These are phyloP conservation scores for Herpotrichia juniperi DNA, from an alignment of 2,329 filamentous ascomycete species.

Conservation along the genomic window DNA sequence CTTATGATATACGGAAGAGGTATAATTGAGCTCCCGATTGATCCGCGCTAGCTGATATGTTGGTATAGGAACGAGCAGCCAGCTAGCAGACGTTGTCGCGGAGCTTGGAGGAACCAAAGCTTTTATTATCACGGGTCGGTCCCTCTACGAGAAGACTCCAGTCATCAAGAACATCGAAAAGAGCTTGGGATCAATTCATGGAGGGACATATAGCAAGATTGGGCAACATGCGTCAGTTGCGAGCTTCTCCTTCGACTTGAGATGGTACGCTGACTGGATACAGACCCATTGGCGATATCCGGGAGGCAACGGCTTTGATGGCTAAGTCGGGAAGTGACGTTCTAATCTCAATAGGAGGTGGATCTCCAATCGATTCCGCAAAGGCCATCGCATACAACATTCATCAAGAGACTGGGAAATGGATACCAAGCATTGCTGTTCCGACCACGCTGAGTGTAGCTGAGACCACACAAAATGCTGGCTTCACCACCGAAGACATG, in stretches of 20 bases:
- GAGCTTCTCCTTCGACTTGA: conserved; percentile 31
- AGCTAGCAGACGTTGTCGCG: conserved; percentile 36
- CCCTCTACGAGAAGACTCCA: conserved; percentile 60
- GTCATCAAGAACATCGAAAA: conserved; percentile 60
- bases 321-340: conserved; percentile 43
- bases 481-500: conserved; percentile 58
- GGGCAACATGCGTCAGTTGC: conserved; percentile 59
- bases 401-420: conserved; percentile 45
- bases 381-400: conserved; percentile 48
- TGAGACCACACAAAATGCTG: conserved; percentile 60
- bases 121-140: conserved; percentile 62
- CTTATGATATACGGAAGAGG: conserved; percentile 47
- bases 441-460: conserved; percentile 55
- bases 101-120: conserved; percentile 54
- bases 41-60: conserved; percentile 6
- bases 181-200: conserved; percentile 54
- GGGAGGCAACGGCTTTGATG: conserved; percentile 42
- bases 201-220: conserved; percentile 61
- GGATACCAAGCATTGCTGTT: conserved; percentile 46
- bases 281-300: conserved; percentile 43
- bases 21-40: conserved; percentile 6
- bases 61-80: conserved; percentile 36
- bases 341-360: conserved; percentile 50
- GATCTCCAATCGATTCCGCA: conserved; percentile 58
- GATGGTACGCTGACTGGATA: conserved; percentile 13